Evolutionary conservation across 2,329 filamentous ascomycete species (phyloP), one percentile per base, ranked within the genome.

Genomic region (Colletotrichum liriopes): DNA sequence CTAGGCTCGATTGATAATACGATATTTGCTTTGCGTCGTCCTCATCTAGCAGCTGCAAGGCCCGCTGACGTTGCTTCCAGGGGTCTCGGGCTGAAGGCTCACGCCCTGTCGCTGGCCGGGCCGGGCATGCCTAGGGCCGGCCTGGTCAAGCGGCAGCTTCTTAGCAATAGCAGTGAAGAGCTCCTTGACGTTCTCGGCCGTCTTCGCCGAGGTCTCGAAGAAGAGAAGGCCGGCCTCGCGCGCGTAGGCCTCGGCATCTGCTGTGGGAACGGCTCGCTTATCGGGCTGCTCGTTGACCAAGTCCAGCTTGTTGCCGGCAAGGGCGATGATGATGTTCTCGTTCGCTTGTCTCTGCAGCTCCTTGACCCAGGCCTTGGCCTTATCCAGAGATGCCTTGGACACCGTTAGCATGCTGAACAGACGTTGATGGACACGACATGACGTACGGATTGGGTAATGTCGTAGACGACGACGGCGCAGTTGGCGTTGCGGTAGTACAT

Each of bases 401-500:
- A 18, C 41, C 41, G 67, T 79, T 60, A 68, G 67, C 35, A 18
- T 26, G 77, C 80, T 66, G 81, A 77, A 11, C 3, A 43, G n/a
- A 20, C 8, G 2, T 11, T 35, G 6, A 29, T 52, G 26, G 51
- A 5, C 16, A 11, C 18, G 58, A n/a, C 7, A 14, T 16, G 61
- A 85, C 93, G 74, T 92, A 99, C 96, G 77, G 96, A 94, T 90
- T 99, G 96, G 80, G 96, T 99, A 81, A 99, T 98, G 85, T 99
- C 96, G 85, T 99, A 99, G 76, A 99, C 96, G 60, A 99, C 96
- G 41, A 99, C 96, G 71, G 97, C 96, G 86, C 96, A 98, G 90
- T 99, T 98, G 78, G 97, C 97, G 83, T 99, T 99, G 79, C 97
- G 89, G 87, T 99, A 99, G 88, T 99, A 99, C 96, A 99, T 99